Evolutionary conservation across 352 stramenopile species (phyloP), one percentile per base, ranked within the genome.

Genomic region (Phytophthora constricta): DNA sequence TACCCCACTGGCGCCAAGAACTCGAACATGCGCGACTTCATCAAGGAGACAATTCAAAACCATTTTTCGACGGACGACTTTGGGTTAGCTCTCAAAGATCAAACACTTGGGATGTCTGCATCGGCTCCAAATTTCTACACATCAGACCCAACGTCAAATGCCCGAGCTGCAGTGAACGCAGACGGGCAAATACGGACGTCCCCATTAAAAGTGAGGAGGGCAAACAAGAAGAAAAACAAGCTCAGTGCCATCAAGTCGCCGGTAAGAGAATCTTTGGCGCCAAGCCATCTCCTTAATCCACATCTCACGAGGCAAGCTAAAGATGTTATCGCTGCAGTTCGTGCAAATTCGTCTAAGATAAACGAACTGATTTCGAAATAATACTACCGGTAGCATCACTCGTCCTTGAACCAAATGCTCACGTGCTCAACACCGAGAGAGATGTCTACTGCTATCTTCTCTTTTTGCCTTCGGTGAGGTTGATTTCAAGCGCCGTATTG

Each of bases 1-100:
- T 93, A 93, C 47, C 76, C 85, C 9, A 86, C 77, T 0, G 85
- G 85, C 0, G 77, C 80, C 25, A 93, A 93, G 67, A 93, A 89
- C 37, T 52, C 68, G 28, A 90, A 91, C 60, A 87, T 93, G 55
- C 77, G 83, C 23, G 81, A 91, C 53, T 87, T 84, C 37, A 84
- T 93, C 58, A 74, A 87, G 31, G 79, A 89, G 52, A 90, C 74
- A 1, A 77, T 87, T 23, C 58, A 87, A 11, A 75, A 72, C 46
- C 77, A 89, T 54, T 55, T 76, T 27, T 70, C 70, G 11, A 50
- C 41, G 2, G 57, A 34, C 0, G 53, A 71, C 2, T 54, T 72
- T 0, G 43, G 41, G 5, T 23, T 27, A 13, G 7, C 11, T 7
- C 22, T 20, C 4, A 41, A 22, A 10, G 48, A 58, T 19, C 39